These are phyloP conservation scores for Blastobotrys malaysiensis DNA, from an alignment of 1,139 yeast species.

Conservation along the genomic window DNA sequence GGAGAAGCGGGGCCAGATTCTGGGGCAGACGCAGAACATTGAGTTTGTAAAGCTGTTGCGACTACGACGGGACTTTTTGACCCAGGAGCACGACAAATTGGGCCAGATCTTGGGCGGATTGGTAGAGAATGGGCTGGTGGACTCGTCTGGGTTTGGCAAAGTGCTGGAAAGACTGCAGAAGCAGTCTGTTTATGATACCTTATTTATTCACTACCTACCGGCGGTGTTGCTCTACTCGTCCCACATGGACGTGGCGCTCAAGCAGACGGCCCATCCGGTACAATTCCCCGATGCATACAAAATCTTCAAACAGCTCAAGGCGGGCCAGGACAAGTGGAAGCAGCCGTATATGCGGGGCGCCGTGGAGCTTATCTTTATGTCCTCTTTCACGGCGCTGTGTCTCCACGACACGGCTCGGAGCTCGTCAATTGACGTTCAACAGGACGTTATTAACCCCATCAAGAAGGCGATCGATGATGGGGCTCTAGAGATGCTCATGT, in stretches of 20 bases:
- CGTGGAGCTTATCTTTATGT: conserved; percentile 54
- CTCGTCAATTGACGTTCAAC: conserved; percentile 33
- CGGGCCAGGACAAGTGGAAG: conserved; percentile 23
- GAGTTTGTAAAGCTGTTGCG: conserved; percentile 50
- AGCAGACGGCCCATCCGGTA: conserved; percentile 5
- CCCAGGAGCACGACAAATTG: conserved; percentile 63
- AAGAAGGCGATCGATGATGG: conserved; percentile 58
- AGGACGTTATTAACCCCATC: conserved; percentile 43
- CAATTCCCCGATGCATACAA: conserved; percentile 16
- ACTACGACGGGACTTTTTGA: conserved; percentile 57
- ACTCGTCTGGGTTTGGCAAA: conserved; percentile 40
- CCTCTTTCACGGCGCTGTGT: conserved; percentile 69
- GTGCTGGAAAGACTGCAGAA: conserved; percentile 29
- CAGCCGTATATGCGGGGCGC: conserved; percentile 44
- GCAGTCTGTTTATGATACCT: conserved; percentile 49
- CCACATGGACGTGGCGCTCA: conserved; percentile 17
- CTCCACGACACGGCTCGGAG: conserved; percentile 37
- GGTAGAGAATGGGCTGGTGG: conserved; percentile 15
- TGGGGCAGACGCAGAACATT: conserved; percentile 45
- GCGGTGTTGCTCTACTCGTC: conserved; percentile 34
- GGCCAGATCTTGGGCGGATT: conserved; percentile 49
- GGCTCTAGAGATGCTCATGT: conserved; percentile 72
- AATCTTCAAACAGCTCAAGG: conserved; percentile 10
- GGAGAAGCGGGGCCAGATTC: conserved; percentile 60
- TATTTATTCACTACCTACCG: conserved; percentile 62